phyloP scores from a whole-genome alignment of 345 rosid genomes.

The Rhodamnia rubescens region DNA sequence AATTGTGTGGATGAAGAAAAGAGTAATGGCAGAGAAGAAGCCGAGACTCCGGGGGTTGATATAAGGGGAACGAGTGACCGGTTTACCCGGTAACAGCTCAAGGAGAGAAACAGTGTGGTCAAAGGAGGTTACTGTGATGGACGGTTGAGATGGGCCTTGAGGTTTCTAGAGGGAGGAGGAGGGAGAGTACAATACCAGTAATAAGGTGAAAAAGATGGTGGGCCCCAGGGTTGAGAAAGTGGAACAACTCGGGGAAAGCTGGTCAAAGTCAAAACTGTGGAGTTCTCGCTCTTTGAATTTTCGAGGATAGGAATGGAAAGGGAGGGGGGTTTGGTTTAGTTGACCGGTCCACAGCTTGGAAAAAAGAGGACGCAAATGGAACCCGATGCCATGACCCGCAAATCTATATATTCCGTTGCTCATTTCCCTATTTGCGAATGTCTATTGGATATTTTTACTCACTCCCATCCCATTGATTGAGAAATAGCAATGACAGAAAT shows the following conservation, averaged over 20 bases:
- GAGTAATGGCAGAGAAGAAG: neutral
- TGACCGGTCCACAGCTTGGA: neutral
- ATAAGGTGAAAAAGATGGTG: neutral
- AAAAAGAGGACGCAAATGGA: neutral
- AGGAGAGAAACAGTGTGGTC: slow-evolving; percentile 11
- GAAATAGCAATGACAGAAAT: neutral
- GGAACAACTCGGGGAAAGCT: neutral
- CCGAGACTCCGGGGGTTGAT: slow-evolving; percentile 8
- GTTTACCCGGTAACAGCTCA: slow-evolving; percentile 22
- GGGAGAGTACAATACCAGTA: neutral
- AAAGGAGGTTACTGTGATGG: slow-evolving; percentile 19
- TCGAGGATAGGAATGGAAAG: neutral
- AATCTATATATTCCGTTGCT: neutral
- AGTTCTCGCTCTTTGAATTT: neutral
- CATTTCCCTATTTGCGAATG: neutral
- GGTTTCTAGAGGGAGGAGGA: slow-evolving; percentile 1
- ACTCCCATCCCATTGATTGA: neutral
- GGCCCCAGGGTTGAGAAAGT: neutral
- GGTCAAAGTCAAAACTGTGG: neutral
- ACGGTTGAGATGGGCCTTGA: slow-evolving; percentile 29
- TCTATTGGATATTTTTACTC: neutral
- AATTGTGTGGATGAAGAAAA: neutral
- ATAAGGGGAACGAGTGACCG: slow-evolving; percentile 36
- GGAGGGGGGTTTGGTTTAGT: neutral
- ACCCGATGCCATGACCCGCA: neutral